Evolutionary conservation across 2,329 filamentous ascomycete species (phyloP), one percentile per base, ranked within the genome.

Genomic region (Colletotrichum cordylinicola): DNA sequence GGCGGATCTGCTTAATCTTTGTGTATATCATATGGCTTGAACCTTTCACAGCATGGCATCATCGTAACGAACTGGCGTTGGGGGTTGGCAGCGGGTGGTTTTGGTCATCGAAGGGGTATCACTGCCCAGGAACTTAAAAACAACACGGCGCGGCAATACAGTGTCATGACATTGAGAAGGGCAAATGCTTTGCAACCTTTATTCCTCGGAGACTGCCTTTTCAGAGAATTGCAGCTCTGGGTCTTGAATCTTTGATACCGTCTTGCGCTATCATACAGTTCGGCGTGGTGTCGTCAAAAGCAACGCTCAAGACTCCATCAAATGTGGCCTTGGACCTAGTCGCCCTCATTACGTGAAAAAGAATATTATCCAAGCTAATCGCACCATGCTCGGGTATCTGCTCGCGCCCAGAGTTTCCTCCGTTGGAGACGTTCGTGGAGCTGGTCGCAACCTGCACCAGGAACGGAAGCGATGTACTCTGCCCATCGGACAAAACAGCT

Each of bases 61-160:
- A 68, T 67, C 72, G 72, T 77, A 74, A 75, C 18, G 71, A 75
- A 67, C 37, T 35, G 75, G 75, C 72, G 75, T 77, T 77, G 67
- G 35, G 52, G 52, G 35, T 18, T n/a, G 18, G 33, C 39, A 66
- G 37, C 37, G 55, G 39, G 29, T 39, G 58, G 74, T 65, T 74
- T 64, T 64, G 58, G 64, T 62, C 24, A 48, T 68, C 21, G 43
- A 65, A 39, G 21, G 48, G 61, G 18, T 24, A 62, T 15, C 58
- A 65, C 18, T 31, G 15, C 21, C 58, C 18, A 18, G 64, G 35
- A 16, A 33, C 9, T 21, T 43, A 43, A 39, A 52, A 61, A 33
- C 56, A 67, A 31, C 24, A 52, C 27, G 15, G 27, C 65, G 27
- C 70, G 37, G 33, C 29, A 55, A 21, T 39, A 52, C 52, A 62